phyloP scores from a whole-genome alignment of 2,329 filamentous ascomycete species.

The Penicillium sp. region DNA sequence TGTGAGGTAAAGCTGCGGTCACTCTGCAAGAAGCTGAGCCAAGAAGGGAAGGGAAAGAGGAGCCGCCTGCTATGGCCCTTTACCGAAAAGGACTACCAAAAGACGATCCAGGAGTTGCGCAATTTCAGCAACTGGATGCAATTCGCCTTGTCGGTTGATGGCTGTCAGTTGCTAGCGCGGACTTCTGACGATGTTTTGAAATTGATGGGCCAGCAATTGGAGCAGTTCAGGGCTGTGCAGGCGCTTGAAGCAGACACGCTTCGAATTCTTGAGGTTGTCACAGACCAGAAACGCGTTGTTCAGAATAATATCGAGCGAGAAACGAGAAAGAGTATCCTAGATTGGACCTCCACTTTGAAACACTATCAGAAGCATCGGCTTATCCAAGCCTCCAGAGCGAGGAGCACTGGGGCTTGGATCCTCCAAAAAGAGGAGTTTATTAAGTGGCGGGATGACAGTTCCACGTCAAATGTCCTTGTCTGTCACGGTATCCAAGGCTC shows the following conservation, averaged over 20 bases:
- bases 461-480: not conserved
- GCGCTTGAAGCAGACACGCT: not conserved
- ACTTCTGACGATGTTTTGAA: not conserved
- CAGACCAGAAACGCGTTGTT: not conserved
- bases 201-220: not conserved
- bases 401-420: constrained; percentile 1
- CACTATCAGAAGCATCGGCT: constrained; percentile 10
- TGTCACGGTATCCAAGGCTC: constrained; percentile 1
- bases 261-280: not conserved
- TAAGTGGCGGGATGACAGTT: not conserved
- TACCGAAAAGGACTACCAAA: not conserved
- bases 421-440: not conserved
- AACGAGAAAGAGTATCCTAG: not conserved
- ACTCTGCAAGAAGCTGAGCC: not conserved
- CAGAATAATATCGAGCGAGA: not conserved
- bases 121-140: not conserved
- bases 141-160: not conserved
- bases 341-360: constrained; percentile 7
- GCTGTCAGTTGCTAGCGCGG: not conserved
- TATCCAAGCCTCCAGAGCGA: constrained; percentile 5
- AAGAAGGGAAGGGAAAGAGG: not conserved
- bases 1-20: not conserved
- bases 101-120: not conserved
- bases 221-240: not conserved
- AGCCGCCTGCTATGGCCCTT: not conserved